Evolutionary conservation across 2,329 filamentous ascomycete species (phyloP).

Genomic region (Trichoderma oligosporum): DNA sequence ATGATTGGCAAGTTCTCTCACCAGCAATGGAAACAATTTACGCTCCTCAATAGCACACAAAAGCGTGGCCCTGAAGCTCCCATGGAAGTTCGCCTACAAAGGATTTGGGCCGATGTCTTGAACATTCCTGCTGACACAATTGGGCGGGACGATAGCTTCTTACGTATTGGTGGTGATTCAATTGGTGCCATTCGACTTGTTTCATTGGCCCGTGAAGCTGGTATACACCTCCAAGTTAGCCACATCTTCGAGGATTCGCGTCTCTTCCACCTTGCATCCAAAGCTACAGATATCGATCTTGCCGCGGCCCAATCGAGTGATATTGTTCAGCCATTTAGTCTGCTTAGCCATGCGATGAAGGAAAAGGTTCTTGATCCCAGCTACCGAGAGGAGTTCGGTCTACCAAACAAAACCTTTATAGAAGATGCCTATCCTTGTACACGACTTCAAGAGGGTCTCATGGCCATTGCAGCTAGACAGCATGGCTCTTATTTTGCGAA

Average conservation of each 20-base stretch:
- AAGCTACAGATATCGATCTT: not conserved
- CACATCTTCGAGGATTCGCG: constrained; percentile 6
- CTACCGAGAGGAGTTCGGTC: not conserved
- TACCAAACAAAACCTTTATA: not conserved
- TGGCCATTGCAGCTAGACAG: not conserved
- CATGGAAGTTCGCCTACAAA: constrained; percentile 20
- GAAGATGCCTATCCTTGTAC: constrained; percentile 2
- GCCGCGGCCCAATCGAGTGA: not conserved
- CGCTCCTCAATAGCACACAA: constrained; percentile 25
- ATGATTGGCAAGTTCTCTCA: not conserved
- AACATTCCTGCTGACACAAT: not conserved
- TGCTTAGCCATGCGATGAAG: not conserved
- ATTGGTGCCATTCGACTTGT: constrained; percentile 10
- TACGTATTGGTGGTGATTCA: constrained; percentile 14
- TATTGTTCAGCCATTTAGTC: not conserved
- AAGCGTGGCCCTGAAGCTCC: constrained; percentile 19
- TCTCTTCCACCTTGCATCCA: not conserved
- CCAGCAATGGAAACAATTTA: constrained; percentile 20
- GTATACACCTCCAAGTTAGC: not conserved
- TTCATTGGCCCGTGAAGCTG: not conserved
- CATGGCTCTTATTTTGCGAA: not conserved
- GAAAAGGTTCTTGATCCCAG: not conserved
- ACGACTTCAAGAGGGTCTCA: constrained; percentile 5
- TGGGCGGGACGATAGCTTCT: constrained; percentile 5
- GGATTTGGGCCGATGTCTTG: not conserved